Conservation (phyloP, 176 grass and related monocot species). For the Secale cereale region DNA sequence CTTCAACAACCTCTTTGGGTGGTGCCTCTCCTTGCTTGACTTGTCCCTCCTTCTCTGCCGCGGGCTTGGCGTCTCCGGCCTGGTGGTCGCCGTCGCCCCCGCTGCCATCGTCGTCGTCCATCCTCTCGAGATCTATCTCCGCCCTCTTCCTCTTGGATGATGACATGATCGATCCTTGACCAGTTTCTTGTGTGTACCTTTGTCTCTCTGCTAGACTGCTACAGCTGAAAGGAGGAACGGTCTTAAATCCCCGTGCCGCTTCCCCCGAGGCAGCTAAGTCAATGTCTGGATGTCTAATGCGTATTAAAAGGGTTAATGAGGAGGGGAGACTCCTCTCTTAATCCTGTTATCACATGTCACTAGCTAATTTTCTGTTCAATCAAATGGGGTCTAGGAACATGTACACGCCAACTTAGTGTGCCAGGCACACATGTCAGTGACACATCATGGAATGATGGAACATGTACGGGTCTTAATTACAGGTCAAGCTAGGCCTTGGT, state of each 20-base stretch:
- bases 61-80: neutral
- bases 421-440: slow-evolving; percentile 29
- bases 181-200: slow-evolving; percentile 43
- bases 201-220: slow-evolving; percentile 31
- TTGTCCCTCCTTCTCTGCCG: slow-evolving; percentile 17
- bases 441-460: neutral
- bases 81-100: neutral
- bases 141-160: slow-evolving; percentile 68
- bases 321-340: slow-evolving; percentile 34
- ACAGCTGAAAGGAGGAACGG: slow-evolving; percentile 39
- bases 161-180: slow-evolving; percentile 44
- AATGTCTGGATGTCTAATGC: slow-evolving; percentile 70
- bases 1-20: slow-evolving; percentile 31
- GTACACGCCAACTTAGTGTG: neutral
- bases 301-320: slow-evolving; percentile 56
- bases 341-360: slow-evolving; percentile 42
- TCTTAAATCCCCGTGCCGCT: slow-evolving; percentile 60
- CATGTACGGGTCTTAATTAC: neutral
- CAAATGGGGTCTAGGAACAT: neutral
- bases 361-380: slow-evolving; percentile 23
- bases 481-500: neutral
- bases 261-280: slow-evolving; percentile 70
- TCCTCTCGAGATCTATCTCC: slow-evolving; percentile 62
- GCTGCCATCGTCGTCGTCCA: neutral
- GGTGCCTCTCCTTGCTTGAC: slow-evolving; percentile 20